Percentiles rank a stretch among this genome's conserved stretches.
These are phyloP conservation scores for Cladosporium sp. DNA, from an alignment of 2,329 filamentous ascomycete genomes.

Conservation along the genomic window DNA sequence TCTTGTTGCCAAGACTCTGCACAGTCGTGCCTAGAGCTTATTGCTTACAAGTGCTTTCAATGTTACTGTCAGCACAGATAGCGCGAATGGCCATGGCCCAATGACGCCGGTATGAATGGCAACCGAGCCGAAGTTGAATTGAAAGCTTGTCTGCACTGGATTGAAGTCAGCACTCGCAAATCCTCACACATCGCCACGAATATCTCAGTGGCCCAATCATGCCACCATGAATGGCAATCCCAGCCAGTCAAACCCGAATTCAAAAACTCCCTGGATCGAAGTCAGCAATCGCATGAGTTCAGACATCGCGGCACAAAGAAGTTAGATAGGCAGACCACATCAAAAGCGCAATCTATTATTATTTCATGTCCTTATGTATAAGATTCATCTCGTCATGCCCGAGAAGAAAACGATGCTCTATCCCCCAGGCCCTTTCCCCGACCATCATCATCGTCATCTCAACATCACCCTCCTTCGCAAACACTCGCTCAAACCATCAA, in stretches of 20 bases:
- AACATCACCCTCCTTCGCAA: neutral
- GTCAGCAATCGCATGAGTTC: neutral
- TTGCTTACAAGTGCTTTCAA: neutral
- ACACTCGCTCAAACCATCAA: neutral
- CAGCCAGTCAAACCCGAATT: too few relatives aligned
- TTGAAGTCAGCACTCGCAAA: neutral
- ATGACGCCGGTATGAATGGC: neutral
- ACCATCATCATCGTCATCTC: neutral
- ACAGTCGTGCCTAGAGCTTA: neutral
- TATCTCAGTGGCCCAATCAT: too few relatives aligned
- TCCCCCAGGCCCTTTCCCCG: neutral
- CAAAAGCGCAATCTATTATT: neutral
- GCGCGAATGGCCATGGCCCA: neutral
- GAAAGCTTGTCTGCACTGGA: neutral
- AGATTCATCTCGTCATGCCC: neutral
- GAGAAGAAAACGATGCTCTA: neutral
- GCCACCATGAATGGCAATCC: too few relatives aligned
- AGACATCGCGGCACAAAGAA: neutral
- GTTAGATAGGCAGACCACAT: neutral
- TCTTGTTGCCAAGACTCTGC: neutral
- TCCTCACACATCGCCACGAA: too few relatives aligned
- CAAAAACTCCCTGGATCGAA: neutral
- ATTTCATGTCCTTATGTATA: neutral
- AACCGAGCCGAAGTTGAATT: neutral
- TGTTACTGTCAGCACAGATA: neutral